Evolutionary conservation across 805 yeast genomes (phyloP).

Genomic region (Saccharomycopsis javanensis): DNA sequence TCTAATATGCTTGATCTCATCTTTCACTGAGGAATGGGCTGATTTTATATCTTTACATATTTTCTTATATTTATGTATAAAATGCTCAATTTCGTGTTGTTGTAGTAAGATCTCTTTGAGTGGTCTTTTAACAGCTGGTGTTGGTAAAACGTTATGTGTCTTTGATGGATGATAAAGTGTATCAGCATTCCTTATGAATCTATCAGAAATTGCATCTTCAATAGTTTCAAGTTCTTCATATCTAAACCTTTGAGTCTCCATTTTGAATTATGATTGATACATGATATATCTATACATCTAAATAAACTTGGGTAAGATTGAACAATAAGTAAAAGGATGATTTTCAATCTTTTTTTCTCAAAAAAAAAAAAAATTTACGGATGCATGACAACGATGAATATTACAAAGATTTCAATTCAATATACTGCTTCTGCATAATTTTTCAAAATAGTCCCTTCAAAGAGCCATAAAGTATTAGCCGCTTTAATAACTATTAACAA

Average conservation of each 20-base stretch:
- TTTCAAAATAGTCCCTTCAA: too few relatives aligned
- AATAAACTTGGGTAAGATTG: too few relatives aligned
- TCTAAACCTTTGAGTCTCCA: slow-evolving; percentile 32
- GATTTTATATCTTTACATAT: slow-evolving; percentile 20
- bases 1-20: background rate
- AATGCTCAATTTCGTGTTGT: slow-evolving; percentile 54
- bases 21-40: background rate
- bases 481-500: too few relatives aligned
- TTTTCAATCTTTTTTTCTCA: too few relatives aligned
- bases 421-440: too few relatives aligned
- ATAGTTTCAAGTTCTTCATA: slow-evolving; percentile 64
- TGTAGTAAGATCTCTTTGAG: slow-evolving; percentile 46
- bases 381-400: too few relatives aligned
- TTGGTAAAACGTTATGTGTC: slow-evolving; percentile 23
- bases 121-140: slow-evolving; percentile 33
- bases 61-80: slow-evolving; percentile 38
- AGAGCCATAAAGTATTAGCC: too few relatives aligned
- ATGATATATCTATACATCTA: too few relatives aligned
- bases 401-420: too few relatives aligned
- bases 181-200: slow-evolving; percentile 45
- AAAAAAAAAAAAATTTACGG: too few relatives aligned
- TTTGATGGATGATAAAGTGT: background rate
- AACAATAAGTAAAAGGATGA: too few relatives aligned
- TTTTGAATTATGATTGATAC: background rate
- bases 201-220: slow-evolving; percentile 52